A percentile compares a stretch with the other conserved stretches of the same genome.
phyloP scores from a whole-genome alignment of 202 grass and related monocot species.

The Zizania palustris region DNA sequence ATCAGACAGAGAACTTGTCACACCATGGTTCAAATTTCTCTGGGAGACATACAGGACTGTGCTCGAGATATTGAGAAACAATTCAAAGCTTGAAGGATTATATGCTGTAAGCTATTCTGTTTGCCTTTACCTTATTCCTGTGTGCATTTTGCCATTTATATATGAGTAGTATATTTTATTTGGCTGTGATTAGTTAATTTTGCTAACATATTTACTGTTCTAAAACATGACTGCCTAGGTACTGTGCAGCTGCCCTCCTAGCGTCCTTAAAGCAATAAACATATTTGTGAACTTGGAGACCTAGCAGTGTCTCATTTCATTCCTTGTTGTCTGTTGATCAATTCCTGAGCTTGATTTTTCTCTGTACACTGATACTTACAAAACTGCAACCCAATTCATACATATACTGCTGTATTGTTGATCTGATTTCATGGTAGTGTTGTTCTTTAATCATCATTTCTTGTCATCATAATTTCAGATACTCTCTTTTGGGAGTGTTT shows the following conservation, averaged over 20 bases:
- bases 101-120: conserved; percentile 78
- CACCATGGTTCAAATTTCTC: conserved; percentile 97
- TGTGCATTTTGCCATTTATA: not conserved
- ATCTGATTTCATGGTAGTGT: not conserved
- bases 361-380: not conserved
- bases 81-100: conserved; percentile 89
- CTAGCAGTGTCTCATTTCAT: too few relatives aligned
- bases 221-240: not conserved
- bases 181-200: not conserved
- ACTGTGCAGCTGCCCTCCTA: not conserved
- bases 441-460: not conserved
- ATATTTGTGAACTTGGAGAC: too few relatives aligned
- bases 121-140: not conserved
- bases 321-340: not conserved
- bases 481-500: not conserved
- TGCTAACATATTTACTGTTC: not conserved
- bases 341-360: not conserved
- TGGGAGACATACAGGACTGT: conserved; percentile 98
- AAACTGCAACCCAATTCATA: not conserved
- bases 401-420: not conserved
- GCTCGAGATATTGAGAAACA: conserved; percentile 92
- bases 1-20: conserved; percentile 88
- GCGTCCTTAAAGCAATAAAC: not conserved
- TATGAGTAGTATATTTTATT: conserved; percentile 16
- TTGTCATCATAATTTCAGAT: not conserved